These are phyloP conservation scores for Calocybe cyanea DNA, from an alignment of 768 basidiomycete species.

Conservation along the genomic window DNA sequence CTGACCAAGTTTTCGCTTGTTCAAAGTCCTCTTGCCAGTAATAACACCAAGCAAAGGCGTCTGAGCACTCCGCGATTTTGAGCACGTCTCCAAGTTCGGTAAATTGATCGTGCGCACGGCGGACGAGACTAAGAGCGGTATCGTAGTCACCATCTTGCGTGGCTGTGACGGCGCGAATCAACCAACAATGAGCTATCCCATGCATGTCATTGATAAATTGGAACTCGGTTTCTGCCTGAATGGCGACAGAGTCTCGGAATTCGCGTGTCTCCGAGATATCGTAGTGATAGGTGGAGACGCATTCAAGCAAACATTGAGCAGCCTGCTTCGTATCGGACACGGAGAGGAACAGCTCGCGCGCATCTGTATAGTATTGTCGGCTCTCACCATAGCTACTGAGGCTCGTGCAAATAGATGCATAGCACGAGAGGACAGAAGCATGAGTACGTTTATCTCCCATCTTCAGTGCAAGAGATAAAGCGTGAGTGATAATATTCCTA, in stretches of 20 bases:
- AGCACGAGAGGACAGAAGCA: neutral
- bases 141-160: neutral
- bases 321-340: too few species aligned
- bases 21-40: neutral
- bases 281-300: too few species aligned
- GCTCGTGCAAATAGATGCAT: neutral
- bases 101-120: neutral
- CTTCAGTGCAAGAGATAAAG: neutral
- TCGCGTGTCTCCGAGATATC: too few species aligned
- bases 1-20: neutral
- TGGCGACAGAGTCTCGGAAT: too few species aligned
- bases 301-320: too few species aligned
- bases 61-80: neutral
- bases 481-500: conserved; percentile 10
- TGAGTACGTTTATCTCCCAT: neutral
- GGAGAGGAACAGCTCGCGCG: too few species aligned
- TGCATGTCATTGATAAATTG: neutral
- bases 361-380: conserved; percentile 5
- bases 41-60: neutral
- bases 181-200: neutral
- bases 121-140: neutral
- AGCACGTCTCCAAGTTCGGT: neutral
- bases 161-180: neutral
- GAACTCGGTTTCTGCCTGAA: conserved; percentile 1
- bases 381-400: neutral